These are phyloP conservation scores for Trichophaea hybrida DNA, from an alignment of 2,329 filamentous ascomycete species.

Conservation along the genomic window DNA sequence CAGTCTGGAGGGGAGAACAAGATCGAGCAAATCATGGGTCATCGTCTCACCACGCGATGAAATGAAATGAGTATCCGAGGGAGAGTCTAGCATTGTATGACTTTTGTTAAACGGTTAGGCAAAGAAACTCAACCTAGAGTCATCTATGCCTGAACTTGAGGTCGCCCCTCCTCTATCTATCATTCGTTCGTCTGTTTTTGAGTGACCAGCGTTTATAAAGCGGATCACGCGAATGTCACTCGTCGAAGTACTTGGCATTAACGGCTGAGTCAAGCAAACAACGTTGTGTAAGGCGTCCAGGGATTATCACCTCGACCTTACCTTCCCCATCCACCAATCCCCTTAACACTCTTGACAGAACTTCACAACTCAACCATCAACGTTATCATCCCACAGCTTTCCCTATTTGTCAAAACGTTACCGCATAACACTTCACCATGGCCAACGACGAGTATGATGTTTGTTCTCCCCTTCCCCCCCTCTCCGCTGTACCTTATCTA, in stretches of 20 bases:
- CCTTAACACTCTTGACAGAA: background rate
- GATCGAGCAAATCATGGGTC: too few species aligned
- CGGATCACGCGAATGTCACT: too few species aligned
- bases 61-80: too few species aligned
- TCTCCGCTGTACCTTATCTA: conserved; percentile 18
- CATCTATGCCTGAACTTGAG: too few species aligned
- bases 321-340: conserved; percentile 2
- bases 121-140: too few species aligned
- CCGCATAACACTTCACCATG: conserved; percentile 42
- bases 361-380: conserved; percentile 1
- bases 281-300: background rate
- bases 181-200: background rate
- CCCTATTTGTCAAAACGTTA: background rate
- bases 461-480: conserved; percentile 35
- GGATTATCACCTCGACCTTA: background rate
- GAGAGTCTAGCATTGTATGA: too few species aligned
- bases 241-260: too few species aligned
- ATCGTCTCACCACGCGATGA: too few species aligned
- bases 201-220: background rate
- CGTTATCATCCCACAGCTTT: background rate
- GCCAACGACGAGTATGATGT: conserved; percentile 99
- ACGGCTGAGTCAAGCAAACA: too few species aligned
- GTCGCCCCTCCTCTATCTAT: too few species aligned
- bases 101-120: too few species aligned
- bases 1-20: too few species aligned